phyloP scores from a whole-genome alignment of 2,329 filamentous ascomycete genomes.

The Ceratocystis lukuohia region DNA sequence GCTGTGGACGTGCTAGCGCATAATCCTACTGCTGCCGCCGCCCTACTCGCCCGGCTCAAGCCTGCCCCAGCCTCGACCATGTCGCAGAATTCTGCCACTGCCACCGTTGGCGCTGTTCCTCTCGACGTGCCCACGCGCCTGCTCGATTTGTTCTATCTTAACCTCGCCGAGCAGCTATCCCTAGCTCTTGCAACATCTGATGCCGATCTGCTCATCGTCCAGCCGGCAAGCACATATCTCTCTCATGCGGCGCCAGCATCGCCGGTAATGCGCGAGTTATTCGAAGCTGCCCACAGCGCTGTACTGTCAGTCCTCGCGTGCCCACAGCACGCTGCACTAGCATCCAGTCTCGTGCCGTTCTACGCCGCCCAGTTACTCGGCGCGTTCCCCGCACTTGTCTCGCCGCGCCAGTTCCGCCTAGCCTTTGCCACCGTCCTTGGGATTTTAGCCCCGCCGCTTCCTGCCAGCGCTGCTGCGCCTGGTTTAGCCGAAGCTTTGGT shows the following conservation, averaged over 20 bases:
- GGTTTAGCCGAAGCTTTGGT: slow-evolving; percentile 67
- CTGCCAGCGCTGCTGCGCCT: slow-evolving; percentile 58
- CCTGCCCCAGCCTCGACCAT: slow-evolving; percentile 39
- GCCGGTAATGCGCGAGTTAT: slow-evolving; percentile 45
- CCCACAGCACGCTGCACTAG: slow-evolving; percentile 59
- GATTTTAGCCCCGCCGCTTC: slow-evolving; percentile 66
- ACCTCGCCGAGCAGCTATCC: slow-evolving; percentile 71
- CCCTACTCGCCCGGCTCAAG: slow-evolving; percentile 52
- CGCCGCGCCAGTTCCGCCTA: slow-evolving; percentile 72
- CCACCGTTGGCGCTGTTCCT: slow-evolving; percentile 18
- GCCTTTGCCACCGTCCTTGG: slow-evolving; percentile 77
- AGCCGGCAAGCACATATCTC: slow-evolving; percentile 63
- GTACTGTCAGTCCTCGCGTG: slow-evolving; percentile 68
- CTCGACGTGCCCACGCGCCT: slow-evolving; percentile 40
- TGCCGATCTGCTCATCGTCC: slow-evolving; percentile 60
- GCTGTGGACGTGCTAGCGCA: slow-evolving; percentile 68
- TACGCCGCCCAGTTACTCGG: slow-evolving; percentile 72
- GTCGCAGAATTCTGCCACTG: neutral
- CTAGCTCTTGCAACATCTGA: slow-evolving; percentile 50
- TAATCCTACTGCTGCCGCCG: slow-evolving; percentile 51
- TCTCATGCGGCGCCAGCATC: slow-evolving; percentile 33
- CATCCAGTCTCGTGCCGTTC: slow-evolving; percentile 59
- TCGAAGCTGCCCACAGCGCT: slow-evolving; percentile 76
- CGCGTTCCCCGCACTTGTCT: slow-evolving; percentile 66
- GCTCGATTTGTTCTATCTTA: slow-evolving; percentile 79